phyloP scores from a whole-genome alignment of 208 protist genomes.

The Tetramitus jugosus region DNA sequence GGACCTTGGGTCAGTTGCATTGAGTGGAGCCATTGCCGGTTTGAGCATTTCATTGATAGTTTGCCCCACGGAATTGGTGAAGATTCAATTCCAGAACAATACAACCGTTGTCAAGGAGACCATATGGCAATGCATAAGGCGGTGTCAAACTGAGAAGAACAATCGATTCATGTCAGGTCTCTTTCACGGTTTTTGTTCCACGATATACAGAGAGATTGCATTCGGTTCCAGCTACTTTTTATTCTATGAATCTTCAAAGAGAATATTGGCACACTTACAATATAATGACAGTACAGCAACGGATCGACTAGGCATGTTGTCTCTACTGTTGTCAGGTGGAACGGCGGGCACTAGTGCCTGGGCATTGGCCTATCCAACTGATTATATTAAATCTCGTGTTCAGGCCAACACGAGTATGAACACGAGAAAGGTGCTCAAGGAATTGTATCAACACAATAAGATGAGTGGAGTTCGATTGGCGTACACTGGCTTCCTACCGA shows the following conservation, averaged over 20 bases:
- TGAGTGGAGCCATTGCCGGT: neutral
- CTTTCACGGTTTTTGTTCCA: neutral
- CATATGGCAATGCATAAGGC: neutral
- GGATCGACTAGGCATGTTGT: neutral
- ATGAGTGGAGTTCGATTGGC: neutral
- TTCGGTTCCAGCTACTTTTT: slow-evolving; percentile 3
- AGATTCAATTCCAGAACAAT: neutral
- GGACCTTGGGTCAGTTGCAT: neutral
- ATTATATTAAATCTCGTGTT: neutral
- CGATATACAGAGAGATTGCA: neutral
- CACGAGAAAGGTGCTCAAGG: neutral
- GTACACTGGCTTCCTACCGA: slow-evolving; percentile 1
- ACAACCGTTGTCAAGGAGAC: neutral
- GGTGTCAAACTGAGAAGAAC: too few relatives aligned
- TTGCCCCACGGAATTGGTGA: neutral
- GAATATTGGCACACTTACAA: neutral
- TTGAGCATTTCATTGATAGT: neutral
- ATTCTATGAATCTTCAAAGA: neutral
- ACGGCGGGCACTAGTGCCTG: neutral
- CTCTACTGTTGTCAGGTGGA: neutral
- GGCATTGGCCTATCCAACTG: neutral
- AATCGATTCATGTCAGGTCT: too few relatives aligned
- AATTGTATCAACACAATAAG: neutral
- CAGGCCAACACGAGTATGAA: neutral
- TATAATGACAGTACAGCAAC: neutral